These are phyloP conservation scores for Coffea canephora DNA, from an alignment of 257 asterid genomes.

Conservation along the genomic window DNA sequence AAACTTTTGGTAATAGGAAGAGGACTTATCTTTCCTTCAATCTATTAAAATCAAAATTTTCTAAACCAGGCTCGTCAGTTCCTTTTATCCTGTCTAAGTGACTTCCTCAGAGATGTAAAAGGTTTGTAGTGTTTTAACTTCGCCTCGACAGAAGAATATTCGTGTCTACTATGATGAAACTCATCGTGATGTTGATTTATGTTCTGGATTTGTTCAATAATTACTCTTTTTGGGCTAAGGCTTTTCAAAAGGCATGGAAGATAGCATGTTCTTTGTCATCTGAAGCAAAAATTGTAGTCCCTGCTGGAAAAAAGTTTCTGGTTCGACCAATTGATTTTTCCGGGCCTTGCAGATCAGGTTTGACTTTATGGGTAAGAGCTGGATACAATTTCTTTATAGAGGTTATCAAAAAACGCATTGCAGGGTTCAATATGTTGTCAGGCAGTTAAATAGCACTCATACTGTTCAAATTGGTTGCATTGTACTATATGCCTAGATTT, in stretches of 20 bases:
- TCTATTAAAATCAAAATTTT: not conserved
- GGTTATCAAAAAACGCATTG: not conserved
- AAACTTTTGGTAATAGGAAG: not conserved
- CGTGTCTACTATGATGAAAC: not conserved
- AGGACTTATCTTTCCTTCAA: not conserved
- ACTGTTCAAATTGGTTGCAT: slow-evolving; percentile 4
- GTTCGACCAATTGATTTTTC: slow-evolving; percentile 51
- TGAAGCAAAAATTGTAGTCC: slow-evolving; percentile 45
- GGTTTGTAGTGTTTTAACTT: not conserved
- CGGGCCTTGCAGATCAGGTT: slow-evolving; percentile 71
- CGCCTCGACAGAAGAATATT: not conserved
- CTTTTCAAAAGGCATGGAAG: slow-evolving; percentile 57
- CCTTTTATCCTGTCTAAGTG: not conserved
- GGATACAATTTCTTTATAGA: not conserved
- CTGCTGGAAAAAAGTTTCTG: slow-evolving; percentile 37
- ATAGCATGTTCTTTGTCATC: slow-evolving; percentile 44
- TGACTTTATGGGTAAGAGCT: slow-evolving; percentile 56
- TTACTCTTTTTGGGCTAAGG: slow-evolving; percentile 29
- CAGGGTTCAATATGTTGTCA: not conserved
- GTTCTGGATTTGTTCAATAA: not conserved
- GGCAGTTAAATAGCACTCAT: not conserved
- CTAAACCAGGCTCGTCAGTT: not conserved
- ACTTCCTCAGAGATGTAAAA: not conserved
- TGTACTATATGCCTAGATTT: slow-evolving; percentile 41
- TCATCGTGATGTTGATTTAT: not conserved